Evolutionary conservation across 2,329 filamentous ascomycete species (phyloP).

Genomic region (Colletotrichum sp.): DNA sequence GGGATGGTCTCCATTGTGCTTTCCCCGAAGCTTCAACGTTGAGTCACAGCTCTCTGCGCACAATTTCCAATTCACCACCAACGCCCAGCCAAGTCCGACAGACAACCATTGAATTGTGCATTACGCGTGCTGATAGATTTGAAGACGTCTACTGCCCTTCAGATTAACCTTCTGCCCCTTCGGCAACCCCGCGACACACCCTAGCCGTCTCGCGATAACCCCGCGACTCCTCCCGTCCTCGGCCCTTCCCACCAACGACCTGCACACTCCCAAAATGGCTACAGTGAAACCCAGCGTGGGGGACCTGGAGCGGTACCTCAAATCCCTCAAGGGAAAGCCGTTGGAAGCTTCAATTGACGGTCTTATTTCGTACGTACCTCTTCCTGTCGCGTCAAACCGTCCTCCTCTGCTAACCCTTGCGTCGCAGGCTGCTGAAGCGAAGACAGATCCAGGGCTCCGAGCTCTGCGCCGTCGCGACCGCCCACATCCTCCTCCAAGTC

Average conservation of each 20-base stretch:
- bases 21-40: constrained; percentile 13
- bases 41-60: constrained; percentile 17
- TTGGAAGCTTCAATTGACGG: constrained; percentile 85
- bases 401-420: constrained; percentile 4
- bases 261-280: constrained; percentile 52
- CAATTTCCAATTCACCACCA: constrained; percentile 10
- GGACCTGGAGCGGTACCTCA: constrained; percentile 78
- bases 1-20: not conserved
- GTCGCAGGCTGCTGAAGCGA: constrained; percentile 79
- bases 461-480: constrained; percentile 89
- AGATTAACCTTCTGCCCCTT: not conserved
- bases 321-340: constrained; percentile 75
- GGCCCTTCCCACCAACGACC: not conserved
- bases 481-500: constrained; percentile 85
- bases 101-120: not conserved
- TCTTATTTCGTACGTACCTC: constrained; percentile 77
- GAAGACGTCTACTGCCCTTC: not conserved
- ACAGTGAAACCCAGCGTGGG: constrained; percentile 66
- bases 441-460: constrained; percentile 88
- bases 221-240: not conserved
- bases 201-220: not conserved
- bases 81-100: not conserved
- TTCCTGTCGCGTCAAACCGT: constrained; percentile 6
- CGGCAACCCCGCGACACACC: not conserved
- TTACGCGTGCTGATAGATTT: not conserved